Conservation (phyloP, 257 asterid genomes). For the Lavandula angustifolia region DNA sequence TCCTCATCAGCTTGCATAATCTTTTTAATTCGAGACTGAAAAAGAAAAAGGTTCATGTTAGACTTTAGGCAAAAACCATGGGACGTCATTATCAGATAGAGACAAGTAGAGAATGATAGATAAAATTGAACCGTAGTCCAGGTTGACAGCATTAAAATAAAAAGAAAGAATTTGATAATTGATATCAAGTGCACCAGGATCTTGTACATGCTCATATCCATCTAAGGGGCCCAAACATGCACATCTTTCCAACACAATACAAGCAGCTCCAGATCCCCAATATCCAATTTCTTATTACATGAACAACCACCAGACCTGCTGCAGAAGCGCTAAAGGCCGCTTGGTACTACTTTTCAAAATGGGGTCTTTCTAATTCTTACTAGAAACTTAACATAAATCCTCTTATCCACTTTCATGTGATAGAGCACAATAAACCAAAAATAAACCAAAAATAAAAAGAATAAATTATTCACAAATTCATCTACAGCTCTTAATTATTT, state of each 20-base stretch:
- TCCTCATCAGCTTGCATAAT: slow-evolving; percentile 98
- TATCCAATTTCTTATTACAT: not conserved
- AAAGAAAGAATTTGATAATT: not conserved
- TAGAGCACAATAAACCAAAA: too few species aligned
- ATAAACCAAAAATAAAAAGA: too few species aligned
- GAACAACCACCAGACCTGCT: not conserved
- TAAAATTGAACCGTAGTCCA: not conserved
- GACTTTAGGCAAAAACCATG: slow-evolving; percentile 9
- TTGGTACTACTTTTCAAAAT: not conserved
- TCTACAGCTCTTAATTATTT: not conserved
- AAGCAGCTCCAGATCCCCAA: not conserved
- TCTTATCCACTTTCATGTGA: not conserved
- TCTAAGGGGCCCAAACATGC: not conserved
- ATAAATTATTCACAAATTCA: not conserved
- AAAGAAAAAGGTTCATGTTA: slow-evolving; percentile 24
- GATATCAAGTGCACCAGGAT: too few species aligned
- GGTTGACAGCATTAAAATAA: not conserved
- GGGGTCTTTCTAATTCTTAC: not conserved
- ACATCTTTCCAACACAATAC: not conserved
- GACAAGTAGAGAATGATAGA: not conserved
- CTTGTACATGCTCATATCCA: not conserved
- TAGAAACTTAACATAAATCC: not conserved
- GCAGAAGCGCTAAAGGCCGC: not conserved
- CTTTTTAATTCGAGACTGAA: slow-evolving; percentile 82
- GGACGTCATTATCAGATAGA: not conserved